Evolutionary conservation across 129 eudicot genomes (phyloP).

Genomic region (Arctium minus): DNA sequence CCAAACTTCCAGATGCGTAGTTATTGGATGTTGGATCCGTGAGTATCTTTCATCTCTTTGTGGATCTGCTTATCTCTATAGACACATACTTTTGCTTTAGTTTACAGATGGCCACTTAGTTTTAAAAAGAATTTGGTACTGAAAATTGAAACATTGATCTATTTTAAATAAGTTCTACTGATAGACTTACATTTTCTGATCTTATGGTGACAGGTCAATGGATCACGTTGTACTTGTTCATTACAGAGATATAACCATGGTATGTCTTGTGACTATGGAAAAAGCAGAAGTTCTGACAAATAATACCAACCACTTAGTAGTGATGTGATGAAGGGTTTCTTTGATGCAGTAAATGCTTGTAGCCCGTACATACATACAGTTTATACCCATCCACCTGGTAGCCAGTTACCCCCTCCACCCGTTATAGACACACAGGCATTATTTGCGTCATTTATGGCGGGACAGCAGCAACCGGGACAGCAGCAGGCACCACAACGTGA

Average conservation of each 20-base stretch:
- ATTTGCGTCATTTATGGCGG: no score
- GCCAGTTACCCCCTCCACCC: no score
- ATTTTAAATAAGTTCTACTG: background rate
- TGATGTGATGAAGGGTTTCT: no score
- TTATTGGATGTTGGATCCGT: constrained; percentile 98
- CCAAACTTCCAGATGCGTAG: constrained; percentile 91
- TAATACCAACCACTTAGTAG: background rate
- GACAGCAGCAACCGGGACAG: no score
- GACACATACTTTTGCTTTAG: background rate
- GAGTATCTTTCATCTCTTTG: constrained; percentile 37
- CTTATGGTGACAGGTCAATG: constrained; percentile 53
- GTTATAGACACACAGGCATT: no score
- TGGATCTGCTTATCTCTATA: background rate
- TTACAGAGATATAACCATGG: constrained; percentile 68
- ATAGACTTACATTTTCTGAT: constrained; percentile 13
- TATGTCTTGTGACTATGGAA: constrained; percentile 22
- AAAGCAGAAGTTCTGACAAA: background rate
- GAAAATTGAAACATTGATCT: background rate
- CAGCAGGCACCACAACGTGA: no score
- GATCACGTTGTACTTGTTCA: constrained; percentile 48
- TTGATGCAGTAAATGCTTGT: no score
- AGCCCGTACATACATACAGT: no score
- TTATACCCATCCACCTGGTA: no score
- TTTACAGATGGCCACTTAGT: background rate
- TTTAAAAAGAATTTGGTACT: constrained; percentile 3